Conservation (phyloP, 2,329 filamentous ascomycete genomes). For the Pseudogymnoascus sp. region DNA sequence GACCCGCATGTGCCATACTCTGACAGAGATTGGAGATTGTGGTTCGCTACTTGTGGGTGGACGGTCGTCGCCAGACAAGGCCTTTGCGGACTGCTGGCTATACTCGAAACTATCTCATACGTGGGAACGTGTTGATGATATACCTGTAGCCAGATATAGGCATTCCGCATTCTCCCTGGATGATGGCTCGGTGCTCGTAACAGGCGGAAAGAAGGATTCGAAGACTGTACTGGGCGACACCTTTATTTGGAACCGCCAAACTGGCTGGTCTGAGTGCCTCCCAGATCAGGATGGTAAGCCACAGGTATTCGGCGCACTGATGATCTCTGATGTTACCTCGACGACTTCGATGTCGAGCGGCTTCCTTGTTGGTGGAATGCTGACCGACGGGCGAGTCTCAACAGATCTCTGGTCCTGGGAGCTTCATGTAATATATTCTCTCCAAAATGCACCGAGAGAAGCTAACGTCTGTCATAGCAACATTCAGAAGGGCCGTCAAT, state of each 20-base stretch:
- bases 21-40: conserved; percentile 53
- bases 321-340: not conserved
- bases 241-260: conserved; percentile 23
- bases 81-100: conserved; percentile 68
- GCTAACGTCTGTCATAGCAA: not conserved
- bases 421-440: conserved; percentile 28
- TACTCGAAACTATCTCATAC: conserved; percentile 41
- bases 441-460: not conserved
- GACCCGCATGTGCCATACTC: conserved; percentile 63
- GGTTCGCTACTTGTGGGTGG: conserved; percentile 66
- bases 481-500: not conserved
- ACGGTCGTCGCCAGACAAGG: conserved; percentile 62
- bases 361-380: conserved; percentile 54
- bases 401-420: conserved; percentile 58
- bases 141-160: conserved; percentile 67
- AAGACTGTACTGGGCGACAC: conserved; percentile 16
- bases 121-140: conserved; percentile 57
- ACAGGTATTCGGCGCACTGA: not conserved
- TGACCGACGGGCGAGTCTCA: conserved; percentile 51
- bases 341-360: conserved; percentile 8
- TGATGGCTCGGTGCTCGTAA: conserved; percentile 38
- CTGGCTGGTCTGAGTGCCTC: conserved; percentile 24
- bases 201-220: conserved; percentile 25
- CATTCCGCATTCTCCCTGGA: conserved; percentile 54
- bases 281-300: not conserved